Percentiles rank a stretch among this genome's conserved stretches.
Conservation (phyloP, 2,329 filamentous ascomycete species). For the Neonectria magnoliae region DNA sequence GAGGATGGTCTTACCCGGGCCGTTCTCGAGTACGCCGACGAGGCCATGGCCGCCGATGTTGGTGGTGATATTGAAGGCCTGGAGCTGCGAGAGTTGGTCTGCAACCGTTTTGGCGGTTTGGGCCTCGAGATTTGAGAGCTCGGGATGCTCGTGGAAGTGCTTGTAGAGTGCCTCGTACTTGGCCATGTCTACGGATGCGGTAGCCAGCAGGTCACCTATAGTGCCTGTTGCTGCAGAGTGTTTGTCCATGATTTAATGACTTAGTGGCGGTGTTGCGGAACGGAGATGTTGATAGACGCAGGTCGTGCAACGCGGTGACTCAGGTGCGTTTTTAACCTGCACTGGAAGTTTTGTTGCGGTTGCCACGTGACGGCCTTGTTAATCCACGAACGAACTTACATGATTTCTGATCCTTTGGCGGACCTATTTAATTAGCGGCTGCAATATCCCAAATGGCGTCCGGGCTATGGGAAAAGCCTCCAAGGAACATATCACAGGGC, state of each 20-base stretch:
- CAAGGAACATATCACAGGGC: no score
- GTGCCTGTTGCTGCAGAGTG: background rate
- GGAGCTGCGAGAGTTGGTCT: constrained; percentile 47
- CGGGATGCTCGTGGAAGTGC: constrained; percentile 67
- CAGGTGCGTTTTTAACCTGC: no score
- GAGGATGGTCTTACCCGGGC: constrained; percentile 63
- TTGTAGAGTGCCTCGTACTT: constrained; percentile 55
- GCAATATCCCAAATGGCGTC: no score
- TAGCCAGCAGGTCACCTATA: background rate
- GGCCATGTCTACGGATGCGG: background rate
- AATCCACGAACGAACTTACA: no score
- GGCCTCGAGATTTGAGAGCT: constrained; percentile 66
- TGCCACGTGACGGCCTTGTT: background rate
- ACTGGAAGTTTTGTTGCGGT: background rate
- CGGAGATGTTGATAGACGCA: background rate
- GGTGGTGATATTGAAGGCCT: constrained; percentile 51
- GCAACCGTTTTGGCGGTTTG: constrained; percentile 60
- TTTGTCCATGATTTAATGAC: background rate
- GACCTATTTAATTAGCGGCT: no score
- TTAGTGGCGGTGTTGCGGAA: background rate
- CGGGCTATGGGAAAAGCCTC: background rate
- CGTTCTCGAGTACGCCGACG: constrained; percentile 65
- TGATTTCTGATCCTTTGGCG: no score
- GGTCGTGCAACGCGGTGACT: background rate
- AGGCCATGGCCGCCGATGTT: constrained; percentile 68